Percentiles rank a stretch among this genome's conserved stretches.
Evolutionary conservation across 805 yeast genomes (phyloP).

Genomic region (Candida tibetensis): DNA sequence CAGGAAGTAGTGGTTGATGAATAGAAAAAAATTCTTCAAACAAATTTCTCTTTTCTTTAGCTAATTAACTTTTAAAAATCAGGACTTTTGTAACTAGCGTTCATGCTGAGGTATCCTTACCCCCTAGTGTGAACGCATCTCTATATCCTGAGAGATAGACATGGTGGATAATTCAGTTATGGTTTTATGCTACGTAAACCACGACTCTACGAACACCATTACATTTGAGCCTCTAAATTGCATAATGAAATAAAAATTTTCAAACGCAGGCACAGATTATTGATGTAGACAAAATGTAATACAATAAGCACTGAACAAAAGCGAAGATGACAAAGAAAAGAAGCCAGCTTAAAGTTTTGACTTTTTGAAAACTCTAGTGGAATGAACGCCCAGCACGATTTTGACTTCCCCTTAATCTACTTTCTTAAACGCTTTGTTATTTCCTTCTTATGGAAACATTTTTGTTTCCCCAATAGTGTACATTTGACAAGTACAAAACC

Average conservation of each 20-base stretch:
- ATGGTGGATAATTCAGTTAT: conserved; percentile 13
- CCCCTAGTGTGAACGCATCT: conserved; percentile 17
- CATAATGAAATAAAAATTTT: neutral
- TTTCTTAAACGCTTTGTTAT: too few species aligned
- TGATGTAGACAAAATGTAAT: too few species aligned
- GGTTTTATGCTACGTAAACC: conserved; percentile 8
- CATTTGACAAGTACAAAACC: neutral
- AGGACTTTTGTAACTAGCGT: conserved; percentile 15
- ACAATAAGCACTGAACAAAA: too few species aligned
- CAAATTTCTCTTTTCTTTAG: conserved; percentile 3
- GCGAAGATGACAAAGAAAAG: too few species aligned
- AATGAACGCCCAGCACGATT: too few species aligned
- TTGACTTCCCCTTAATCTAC: too few species aligned
- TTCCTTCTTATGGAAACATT: neutral
- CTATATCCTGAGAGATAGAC: conserved; percentile 17
- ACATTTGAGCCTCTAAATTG: conserved; percentile 3
- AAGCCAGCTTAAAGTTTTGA: too few species aligned
- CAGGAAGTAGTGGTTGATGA: too few species aligned
- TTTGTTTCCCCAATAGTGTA: neutral
- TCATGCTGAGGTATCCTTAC: conserved; percentile 14
- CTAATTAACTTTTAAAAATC: conserved; percentile 7
- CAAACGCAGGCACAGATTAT: neutral
- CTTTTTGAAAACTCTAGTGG: too few species aligned
- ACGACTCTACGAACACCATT: conserved; percentile 10
- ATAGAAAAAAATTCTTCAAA: too few species aligned